These are phyloP conservation scores for Scutellaria galericulata DNA, from an alignment of 257 asterid species.

Conservation along the genomic window DNA sequence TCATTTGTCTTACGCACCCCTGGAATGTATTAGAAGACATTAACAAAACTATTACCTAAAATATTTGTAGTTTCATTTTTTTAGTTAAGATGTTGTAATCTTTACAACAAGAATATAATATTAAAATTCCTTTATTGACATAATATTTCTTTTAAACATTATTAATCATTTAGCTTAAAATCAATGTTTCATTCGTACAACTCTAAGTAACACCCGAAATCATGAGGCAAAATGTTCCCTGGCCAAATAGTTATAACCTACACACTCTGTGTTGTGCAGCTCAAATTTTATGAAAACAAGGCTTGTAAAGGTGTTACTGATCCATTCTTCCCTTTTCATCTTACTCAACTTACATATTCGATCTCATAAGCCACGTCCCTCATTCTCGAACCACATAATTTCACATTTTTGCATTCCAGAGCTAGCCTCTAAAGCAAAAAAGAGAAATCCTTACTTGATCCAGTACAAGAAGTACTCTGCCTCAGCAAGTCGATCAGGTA, in stretches of 20 bases:
- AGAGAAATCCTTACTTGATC: constrained; percentile 13
- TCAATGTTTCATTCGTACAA: too few species aligned
- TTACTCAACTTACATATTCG: constrained; percentile 11
- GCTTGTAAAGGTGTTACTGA: neutral
- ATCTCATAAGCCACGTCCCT: constrained; percentile 6
- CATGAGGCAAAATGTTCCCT: constrained; percentile 24
- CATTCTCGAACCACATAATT: constrained; percentile 12
- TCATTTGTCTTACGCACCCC: constrained; percentile 15
- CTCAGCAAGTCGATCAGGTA: constrained; percentile 20
- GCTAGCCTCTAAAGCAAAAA: constrained; percentile 16
- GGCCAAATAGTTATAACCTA: constrained; percentile 20
- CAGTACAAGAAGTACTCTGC: constrained; percentile 18
- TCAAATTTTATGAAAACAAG: constrained; percentile 9
- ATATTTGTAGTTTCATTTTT: too few species aligned
- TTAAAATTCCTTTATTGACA: too few species aligned
- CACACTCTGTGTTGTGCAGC: constrained; percentile 7
- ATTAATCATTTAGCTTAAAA: too few species aligned
- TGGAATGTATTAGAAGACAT: neutral
- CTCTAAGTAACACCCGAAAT: neutral
- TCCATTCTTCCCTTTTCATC: constrained; percentile 1
- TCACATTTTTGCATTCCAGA: constrained; percentile 10
- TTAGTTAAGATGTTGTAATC: too few species aligned
- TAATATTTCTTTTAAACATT: too few species aligned
- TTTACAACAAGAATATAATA: too few species aligned
- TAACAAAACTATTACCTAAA: too few species aligned